phyloP scores from a whole-genome alignment of 306 rosid genomes.

The Cercis canadensis region DNA sequence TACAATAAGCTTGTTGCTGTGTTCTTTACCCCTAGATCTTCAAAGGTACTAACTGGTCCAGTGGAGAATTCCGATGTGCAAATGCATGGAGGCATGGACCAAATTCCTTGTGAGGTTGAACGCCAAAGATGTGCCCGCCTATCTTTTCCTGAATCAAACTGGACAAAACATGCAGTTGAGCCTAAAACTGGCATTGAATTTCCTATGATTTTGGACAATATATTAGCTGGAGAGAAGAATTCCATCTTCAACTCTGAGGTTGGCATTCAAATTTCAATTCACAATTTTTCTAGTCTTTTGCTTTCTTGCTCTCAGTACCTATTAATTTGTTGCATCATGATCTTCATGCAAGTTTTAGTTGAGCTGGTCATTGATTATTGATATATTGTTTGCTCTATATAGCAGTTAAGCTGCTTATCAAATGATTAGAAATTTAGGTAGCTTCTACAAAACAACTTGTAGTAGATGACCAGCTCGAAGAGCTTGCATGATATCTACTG shows the following conservation, averaged over 20 bases:
- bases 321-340: conserved; percentile 18
- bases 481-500: conserved; percentile 3
- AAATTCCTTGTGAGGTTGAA: conserved; percentile 65
- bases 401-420: too few species aligned
- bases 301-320: conserved; percentile 15
- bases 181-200: conserved; percentile 93
- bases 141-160: conserved; percentile 53
- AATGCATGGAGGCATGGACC: conserved; percentile 53
- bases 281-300: conserved; percentile 3
- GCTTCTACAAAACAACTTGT: conserved; percentile 9
- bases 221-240: conserved; percentile 53
- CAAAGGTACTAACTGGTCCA: conserved; percentile 65
- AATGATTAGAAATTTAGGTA: conserved; percentile 11
- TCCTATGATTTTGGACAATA: conserved; percentile 67
- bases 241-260: conserved; percentile 77
- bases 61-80: conserved; percentile 56
- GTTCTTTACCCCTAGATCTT: conserved; percentile 59
- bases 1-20: conserved; percentile 30
- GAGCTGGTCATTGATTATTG: conserved; percentile 28
- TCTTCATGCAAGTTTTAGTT: conserved; percentile 19
- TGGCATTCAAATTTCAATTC: conserved; percentile 30
- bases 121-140: conserved; percentile 53
- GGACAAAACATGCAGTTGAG: conserved; percentile 70
- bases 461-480: not conserved
- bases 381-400: too few species aligned